Evolutionary conservation across 2,329 filamentous ascomycete genomes (phyloP), one percentile per base, ranked within the genome.

Genomic region (Cytospora leucostoma): DNA sequence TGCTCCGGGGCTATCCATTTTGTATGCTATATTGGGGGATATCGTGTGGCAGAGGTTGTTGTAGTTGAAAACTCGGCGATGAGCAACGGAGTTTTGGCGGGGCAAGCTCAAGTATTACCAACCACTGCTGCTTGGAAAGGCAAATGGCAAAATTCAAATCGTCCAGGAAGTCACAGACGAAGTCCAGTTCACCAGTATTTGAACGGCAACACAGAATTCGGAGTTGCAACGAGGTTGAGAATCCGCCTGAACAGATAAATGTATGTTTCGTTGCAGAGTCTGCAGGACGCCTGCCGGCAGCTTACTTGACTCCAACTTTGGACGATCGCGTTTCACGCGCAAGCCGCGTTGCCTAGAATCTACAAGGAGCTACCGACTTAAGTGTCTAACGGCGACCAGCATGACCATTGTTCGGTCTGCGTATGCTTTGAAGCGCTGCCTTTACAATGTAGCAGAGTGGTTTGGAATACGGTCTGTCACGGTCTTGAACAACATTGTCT

Each of bases 1-100:
- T 15, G 70, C 59, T 51, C 65, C 68, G 15, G 64, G 61, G 61
- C 60, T 66, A 57, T 70, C 70, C 71, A 73, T 73, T 27, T 49
- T 66, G 32, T 7, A 50, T 47, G 47, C 7, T 47, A 40, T 50
- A 37, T 8, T 37, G 38, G 17, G 44, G 34, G 32, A 19, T 37
- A 47, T 56, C 51, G 11, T 33, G 38, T 44, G 40, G 19, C 35
- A 15, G 17, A 34, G 35, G 35, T 53, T 35, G 40, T 35, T 17
- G 56, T 38, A 54, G 38, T 34, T 53, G 55, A 55, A 54, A 55
- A 58, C 27, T 54, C 33, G 47, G 49, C 21, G 34, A 56, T 33
- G n/a, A 34, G 33, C 13, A 52, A 44, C 40, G 35, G 47, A 59
- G 56, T 56, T 59, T 65, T 57, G 52, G 63, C 60, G 63, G 63